A percentile compares a stretch with the other conserved stretches of the same genome.
phyloP scores from a whole-genome alignment of 2,329 filamentous ascomycete genomes.

The Cadophora sp. region DNA sequence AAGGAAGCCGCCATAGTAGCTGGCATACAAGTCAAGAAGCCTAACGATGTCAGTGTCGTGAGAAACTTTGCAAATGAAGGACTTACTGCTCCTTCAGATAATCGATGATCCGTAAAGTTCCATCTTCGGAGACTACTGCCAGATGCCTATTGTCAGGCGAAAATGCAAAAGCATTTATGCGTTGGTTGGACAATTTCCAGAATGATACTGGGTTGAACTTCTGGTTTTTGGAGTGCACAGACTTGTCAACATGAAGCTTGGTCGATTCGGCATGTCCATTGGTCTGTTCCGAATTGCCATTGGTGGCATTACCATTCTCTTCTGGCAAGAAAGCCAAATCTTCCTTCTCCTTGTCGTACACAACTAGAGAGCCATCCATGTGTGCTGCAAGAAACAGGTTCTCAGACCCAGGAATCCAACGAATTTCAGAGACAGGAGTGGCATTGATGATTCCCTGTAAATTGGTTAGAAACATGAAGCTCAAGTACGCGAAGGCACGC shows the following conservation, averaged over 20 bases:
- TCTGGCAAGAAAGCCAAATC: constrained; percentile 81
- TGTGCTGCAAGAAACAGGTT: constrained; percentile 91
- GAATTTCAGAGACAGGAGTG: constrained; percentile 84
- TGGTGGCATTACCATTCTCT: constrained; percentile 52
- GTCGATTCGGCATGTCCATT: constrained; percentile 45
- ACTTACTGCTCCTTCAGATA: constrained; percentile 87
- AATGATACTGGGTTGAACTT: constrained; percentile 90
- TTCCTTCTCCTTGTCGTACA: constrained; percentile 98
- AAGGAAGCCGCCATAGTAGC: constrained; percentile 91
- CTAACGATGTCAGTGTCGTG: constrained; percentile 51
- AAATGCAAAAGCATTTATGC: constrained; percentile 90
- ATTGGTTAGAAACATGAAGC: constrained; percentile 26
- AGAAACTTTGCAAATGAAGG: neutral
- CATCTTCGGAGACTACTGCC: constrained; percentile 91
- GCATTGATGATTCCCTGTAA: constrained; percentile 81
- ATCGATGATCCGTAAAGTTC: constrained; percentile 87
- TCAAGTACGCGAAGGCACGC: neutral
- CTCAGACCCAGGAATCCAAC: constrained; percentile 94
- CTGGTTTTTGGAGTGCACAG: constrained; percentile 91
- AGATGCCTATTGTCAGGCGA: constrained; percentile 88
- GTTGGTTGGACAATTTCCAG: constrained; percentile 92
- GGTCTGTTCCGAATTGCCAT: constrained; percentile 41
- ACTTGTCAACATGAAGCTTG: constrained; percentile 80
- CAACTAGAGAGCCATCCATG: constrained; percentile 87
- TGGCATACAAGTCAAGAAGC: constrained; percentile 84